Evolutionary conservation across 139 green algal species (phyloP), one percentile per base, ranked within the genome.

Genomic region (Zygnema cylindricum): DNA sequence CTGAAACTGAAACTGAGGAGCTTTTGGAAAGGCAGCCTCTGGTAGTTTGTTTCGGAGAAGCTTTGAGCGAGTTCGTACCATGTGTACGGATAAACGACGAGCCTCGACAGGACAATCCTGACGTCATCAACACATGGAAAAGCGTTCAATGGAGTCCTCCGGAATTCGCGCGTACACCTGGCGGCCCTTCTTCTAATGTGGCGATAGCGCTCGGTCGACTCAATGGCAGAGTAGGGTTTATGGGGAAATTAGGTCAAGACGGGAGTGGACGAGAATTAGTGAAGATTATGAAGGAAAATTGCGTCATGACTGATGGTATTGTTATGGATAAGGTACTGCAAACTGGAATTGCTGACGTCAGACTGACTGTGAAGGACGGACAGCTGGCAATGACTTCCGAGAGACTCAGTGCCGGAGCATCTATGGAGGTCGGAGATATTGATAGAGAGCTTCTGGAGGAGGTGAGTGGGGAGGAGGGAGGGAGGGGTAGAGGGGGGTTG

Each of bases 31-130:
- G 71, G 16, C 71, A 7, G 7, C 71, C 71, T 16, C 71, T 79
- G 16, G 42, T 87, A 25, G 81, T 87, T 25, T 87, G 81, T 32
- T 38, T 87, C 38, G 81, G 81, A 30, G 81, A 87, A 35, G 81
- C 43, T 11, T 41, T 87, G 35, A 39, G 23, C 2, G 81, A 87
- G 32, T 87, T 87, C 49, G 81, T 87, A 23, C 81, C 81, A 0
- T 32, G 43, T 43, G 81, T 87, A n/a, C 41, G 81, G 1, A 30
- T 36, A 16, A 57, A 69, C 43, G 7, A 7, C 16, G 49, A 63
- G 16, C 33, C 43, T 16, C 42, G 41, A n/a, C 81, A 87, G 55
- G 41, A 40, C 40, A 40, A 25, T 7, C 42, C 75, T 69, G n/a
- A 40, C 25, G 30, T 81, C 23, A 79, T 77, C 33, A 40, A 39